Evolutionary conservation across 169 alveolate species (phyloP).

Genomic region (Eimeria falciformis): DNA sequence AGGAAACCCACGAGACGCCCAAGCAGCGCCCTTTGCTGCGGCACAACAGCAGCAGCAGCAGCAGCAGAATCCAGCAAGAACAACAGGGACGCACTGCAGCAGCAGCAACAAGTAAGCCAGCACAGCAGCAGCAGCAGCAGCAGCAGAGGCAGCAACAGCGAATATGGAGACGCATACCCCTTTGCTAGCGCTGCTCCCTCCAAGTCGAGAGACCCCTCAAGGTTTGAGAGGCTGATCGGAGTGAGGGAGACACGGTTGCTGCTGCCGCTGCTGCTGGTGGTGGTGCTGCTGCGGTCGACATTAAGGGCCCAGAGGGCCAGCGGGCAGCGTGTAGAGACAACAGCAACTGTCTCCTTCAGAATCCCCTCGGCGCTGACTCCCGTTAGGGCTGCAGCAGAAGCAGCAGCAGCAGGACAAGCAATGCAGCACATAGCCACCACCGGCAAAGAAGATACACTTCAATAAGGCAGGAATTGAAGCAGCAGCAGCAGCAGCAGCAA

Average conservation of each 20-base stretch:
- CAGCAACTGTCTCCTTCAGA: conserved; percentile 3
- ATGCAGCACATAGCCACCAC: not conserved
- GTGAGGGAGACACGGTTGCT: conserved; percentile 1
- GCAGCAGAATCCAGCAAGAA: not conserved
- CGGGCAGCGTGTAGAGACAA: conserved; percentile 37
- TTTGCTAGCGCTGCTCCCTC: conserved; percentile 48
- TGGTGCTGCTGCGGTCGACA: not conserved
- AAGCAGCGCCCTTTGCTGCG: conserved; percentile 54
- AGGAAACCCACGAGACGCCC: conserved; percentile 18
- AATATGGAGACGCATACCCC: conserved; percentile 5
- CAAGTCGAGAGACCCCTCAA: not conserved
- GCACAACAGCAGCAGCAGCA: conserved; percentile 55
- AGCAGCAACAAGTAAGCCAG: not conserved
- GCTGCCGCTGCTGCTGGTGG: conserved; percentile 40
- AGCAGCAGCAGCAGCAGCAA: conserved; percentile 12
- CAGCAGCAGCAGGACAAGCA: conserved; percentile 40
- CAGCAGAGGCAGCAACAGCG: conserved; percentile 18
- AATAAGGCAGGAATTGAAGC: not conserved
- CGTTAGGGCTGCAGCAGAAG: not conserved
- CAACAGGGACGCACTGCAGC: not conserved
- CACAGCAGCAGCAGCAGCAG: conserved; percentile 33
- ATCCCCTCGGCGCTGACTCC: conserved; percentile 3
- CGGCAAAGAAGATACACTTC: not conserved
- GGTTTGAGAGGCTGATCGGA: conserved; percentile 5
- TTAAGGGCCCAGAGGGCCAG: conserved; percentile 45